phyloP scores from a whole-genome alignment of 306 rosid genomes.

The Medicago lupulina region DNA sequence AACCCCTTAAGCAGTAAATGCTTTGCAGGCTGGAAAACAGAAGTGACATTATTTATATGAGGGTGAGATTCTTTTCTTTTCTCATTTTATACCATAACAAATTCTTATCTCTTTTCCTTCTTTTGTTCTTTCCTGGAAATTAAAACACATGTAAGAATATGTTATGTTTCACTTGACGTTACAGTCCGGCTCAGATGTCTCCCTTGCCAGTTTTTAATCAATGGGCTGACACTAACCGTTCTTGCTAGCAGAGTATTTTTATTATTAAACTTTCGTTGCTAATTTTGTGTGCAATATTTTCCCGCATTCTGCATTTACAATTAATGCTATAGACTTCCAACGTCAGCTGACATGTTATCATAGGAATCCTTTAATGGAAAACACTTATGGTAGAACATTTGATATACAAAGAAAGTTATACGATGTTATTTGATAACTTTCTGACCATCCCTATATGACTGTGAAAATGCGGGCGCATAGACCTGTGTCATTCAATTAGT shows the following conservation, averaged over 20 bases:
- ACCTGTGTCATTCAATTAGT: neutral
- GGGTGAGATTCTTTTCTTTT: constrained; percentile 23
- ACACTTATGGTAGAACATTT: neutral
- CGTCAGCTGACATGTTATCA: constrained; percentile 8
- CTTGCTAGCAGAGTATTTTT: constrained; percentile 32
- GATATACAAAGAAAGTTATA: neutral
- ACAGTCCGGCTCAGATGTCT: constrained; percentile 1
- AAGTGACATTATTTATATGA: constrained; percentile 34
- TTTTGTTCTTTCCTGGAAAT: constrained; percentile 36
- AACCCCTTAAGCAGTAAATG: constrained; percentile 20
- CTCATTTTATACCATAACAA: neutral
- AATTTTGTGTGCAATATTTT: constrained; percentile 24
- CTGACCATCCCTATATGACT: neutral
- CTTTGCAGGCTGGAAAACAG: constrained; percentile 17
- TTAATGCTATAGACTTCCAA: neutral
- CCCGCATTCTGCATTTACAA: constrained; percentile 7
- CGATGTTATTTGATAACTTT: neutral
- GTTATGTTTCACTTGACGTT: constrained; percentile 16
- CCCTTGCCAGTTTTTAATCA: constrained; percentile 38
- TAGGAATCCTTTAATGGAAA: neutral
- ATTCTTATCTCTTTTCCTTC: constrained; percentile 17
- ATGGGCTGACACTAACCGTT: constrained; percentile 36
- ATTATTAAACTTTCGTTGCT: constrained; percentile 30
- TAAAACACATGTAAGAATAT: constrained; percentile 36
- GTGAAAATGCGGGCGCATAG: neutral